Conservation (phyloP, 805 yeast genomes). For the Candida caryicola region DNA sequence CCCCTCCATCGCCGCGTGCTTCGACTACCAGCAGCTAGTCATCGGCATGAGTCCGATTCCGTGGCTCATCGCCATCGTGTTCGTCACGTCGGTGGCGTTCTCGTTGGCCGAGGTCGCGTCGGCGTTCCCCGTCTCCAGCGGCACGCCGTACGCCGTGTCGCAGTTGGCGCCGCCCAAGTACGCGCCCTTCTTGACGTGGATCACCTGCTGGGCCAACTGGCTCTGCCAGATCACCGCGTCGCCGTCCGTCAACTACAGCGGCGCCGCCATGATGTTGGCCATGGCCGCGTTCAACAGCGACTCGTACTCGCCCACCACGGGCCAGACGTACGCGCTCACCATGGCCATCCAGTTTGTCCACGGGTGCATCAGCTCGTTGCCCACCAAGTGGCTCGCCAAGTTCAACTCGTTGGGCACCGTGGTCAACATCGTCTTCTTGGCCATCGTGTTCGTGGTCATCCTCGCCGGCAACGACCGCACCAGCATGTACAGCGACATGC, state of each 20-base stretch:
- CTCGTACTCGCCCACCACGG: slow-evolving; percentile 41
- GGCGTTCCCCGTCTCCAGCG: slow-evolving; percentile 67
- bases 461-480: slow-evolving; percentile 50
- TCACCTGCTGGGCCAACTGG: slow-evolving; percentile 65
- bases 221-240: slow-evolving; percentile 61
- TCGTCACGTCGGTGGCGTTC: slow-evolving; percentile 56
- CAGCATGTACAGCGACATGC: slow-evolving; percentile 23
- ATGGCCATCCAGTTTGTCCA: slow-evolving; percentile 50
- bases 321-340: slow-evolving; percentile 51
- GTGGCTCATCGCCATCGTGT: slow-evolving; percentile 54
- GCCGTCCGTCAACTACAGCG: slow-evolving; percentile 57
- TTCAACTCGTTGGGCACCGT: slow-evolving; percentile 50
- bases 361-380: slow-evolving; percentile 48
- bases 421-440: slow-evolving; percentile 48
- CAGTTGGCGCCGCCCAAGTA: slow-evolving; percentile 55
- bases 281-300: slow-evolving; percentile 42
- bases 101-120: slow-evolving; percentile 65
- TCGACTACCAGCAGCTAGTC: slow-evolving; percentile 57
- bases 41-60: slow-evolving; percentile 63
- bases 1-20: slow-evolving; percentile 63
- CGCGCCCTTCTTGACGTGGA: slow-evolving; percentile 57
- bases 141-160: slow-evolving; percentile 66
- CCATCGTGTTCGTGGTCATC: slow-evolving; percentile 52
- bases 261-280: slow-evolving; percentile 57
- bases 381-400: slow-evolving; percentile 53